phyloP scores from a whole-genome alignment of 2,329 filamentous ascomycete genomes.

The Verticillium isaacii region DNA sequence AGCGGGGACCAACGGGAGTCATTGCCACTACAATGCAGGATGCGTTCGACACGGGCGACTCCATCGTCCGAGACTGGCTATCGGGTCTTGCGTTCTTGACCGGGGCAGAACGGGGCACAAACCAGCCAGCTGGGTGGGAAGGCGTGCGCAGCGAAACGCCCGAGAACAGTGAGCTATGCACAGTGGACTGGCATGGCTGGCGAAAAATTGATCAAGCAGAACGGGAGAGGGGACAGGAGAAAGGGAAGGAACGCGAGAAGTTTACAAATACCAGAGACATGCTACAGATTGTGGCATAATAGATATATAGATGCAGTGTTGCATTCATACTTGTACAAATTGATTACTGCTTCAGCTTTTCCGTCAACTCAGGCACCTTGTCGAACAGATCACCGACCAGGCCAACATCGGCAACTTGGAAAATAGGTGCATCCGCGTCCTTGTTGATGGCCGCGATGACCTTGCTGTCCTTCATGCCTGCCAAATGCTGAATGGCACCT shows the following conservation, averaged over 20 bases:
- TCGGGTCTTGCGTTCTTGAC: conserved; percentile 34
- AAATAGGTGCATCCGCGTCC: conserved; percentile 93
- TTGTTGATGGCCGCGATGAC: conserved; percentile 99
- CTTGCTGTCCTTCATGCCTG: conserved; percentile 99
- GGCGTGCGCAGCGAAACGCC: conserved; percentile 58
- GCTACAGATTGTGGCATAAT: conserved; percentile 26
- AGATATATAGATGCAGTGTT: background rate
- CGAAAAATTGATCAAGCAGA: conserved; percentile 75
- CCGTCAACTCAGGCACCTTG: conserved; percentile 89
- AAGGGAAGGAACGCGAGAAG: conserved; percentile 76
- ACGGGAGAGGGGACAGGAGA: conserved; percentile 55
- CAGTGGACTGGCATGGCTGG: conserved; percentile 84
- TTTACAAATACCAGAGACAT: conserved; percentile 55
- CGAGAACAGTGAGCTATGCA: conserved; percentile 47
- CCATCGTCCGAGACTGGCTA: conserved; percentile 74
- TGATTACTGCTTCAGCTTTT: conserved; percentile 70
- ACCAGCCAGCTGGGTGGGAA: conserved; percentile 62
- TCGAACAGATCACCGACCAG: conserved; percentile 94
- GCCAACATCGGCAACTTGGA: conserved; percentile 95
- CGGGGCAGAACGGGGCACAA: background rate
- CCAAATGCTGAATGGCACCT: conserved; percentile 95
- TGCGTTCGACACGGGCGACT: conserved; percentile 83
- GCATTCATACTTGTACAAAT: background rate
- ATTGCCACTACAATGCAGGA: conserved; percentile 96
- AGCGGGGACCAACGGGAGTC: conserved; percentile 88